phyloP scores from a whole-genome alignment of 331 rosid species.

The Spiraea crenata region DNA sequence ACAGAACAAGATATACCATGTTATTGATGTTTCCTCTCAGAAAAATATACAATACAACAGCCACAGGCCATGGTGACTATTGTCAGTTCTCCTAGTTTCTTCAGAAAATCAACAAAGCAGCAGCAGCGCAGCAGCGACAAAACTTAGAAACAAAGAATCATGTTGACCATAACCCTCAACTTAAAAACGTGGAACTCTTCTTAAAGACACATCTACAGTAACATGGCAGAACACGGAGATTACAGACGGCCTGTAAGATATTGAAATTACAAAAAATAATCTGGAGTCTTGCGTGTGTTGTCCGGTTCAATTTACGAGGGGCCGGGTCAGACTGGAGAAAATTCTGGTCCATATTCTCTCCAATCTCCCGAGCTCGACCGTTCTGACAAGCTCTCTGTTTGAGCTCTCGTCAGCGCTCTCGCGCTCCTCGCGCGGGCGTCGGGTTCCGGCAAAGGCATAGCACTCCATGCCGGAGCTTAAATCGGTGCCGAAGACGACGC shows the following conservation, averaged over 20 bases:
- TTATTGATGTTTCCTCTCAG: constrained; percentile 58
- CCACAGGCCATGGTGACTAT: constrained; percentile 45
- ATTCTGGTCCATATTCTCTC: constrained; percentile 97
- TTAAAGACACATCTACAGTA: constrained; percentile 71
- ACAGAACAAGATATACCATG: constrained; percentile 60
- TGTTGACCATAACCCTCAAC: constrained; percentile 63
- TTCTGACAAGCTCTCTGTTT: too few relatives aligned
- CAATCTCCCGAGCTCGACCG: too few relatives aligned
- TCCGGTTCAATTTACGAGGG: constrained; percentile 95
- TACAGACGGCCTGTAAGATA: constrained; percentile 46
- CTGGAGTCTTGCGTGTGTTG: constrained; percentile 98
- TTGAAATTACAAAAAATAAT: constrained; percentile 87
- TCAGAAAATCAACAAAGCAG: constrained; percentile 60
- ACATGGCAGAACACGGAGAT: constrained; percentile 54
- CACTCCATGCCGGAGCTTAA: too few relatives aligned
- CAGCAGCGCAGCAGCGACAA: constrained; percentile 35
- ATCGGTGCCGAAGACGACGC: too few relatives aligned
- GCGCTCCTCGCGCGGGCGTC: too few relatives aligned
- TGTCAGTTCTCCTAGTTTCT: constrained; percentile 61
- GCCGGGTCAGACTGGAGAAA: constrained; percentile 99
- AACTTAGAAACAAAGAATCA: constrained; percentile 79
- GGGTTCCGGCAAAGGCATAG: too few relatives aligned
- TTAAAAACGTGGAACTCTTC: constrained; percentile 55
- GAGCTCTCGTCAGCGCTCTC: too few relatives aligned
- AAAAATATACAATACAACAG: constrained; percentile 69